Evolutionary conservation across 2,329 filamentous ascomycete genomes (phyloP).

Genomic region (Pleomassaria siparia): DNA sequence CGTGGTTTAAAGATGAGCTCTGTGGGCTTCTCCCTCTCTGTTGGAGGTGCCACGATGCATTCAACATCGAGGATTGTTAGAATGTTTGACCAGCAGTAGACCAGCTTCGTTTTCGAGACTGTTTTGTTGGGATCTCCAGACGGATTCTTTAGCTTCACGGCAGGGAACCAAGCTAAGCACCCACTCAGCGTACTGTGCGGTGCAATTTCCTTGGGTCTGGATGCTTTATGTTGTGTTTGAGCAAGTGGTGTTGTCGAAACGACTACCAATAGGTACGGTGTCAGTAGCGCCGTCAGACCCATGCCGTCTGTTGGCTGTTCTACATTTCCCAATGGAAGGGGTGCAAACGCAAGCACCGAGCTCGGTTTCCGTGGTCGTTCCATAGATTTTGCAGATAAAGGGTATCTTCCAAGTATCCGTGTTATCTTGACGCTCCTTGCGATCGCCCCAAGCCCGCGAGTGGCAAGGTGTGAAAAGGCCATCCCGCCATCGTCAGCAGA

Average conservation of each 20-base stretch:
- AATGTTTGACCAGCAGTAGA: conserved; percentile 99
- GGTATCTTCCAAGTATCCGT: conserved; percentile 88
- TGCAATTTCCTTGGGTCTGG: conserved; percentile 85
- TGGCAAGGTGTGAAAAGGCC: conserved; percentile 97
- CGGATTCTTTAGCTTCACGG: conserved; percentile 82
- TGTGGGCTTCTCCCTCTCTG: conserved; percentile 75
- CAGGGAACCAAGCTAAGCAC: conserved; percentile 95
- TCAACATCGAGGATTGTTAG: conserved; percentile 89
- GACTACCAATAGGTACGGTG: conserved; percentile 91
- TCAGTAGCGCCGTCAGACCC: conserved; percentile 92
- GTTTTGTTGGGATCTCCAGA: conserved; percentile 67
- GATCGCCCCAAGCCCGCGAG: conserved; percentile 82
- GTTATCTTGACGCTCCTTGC: conserved; percentile 86
- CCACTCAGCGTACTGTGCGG: conserved; percentile 92
- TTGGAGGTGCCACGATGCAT: conserved; percentile 57
- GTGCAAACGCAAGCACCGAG: conserved; percentile 88
- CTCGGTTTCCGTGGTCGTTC: conserved; percentile 82
- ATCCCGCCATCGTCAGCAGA: conserved; percentile 94
- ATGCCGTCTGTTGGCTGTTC: conserved; percentile 84
- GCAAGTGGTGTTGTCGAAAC: conserved; percentile 96
- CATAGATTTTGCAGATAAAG: conserved; percentile 63
- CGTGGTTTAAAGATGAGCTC: conserved; percentile 78
- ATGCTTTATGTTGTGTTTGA: conserved; percentile 93
- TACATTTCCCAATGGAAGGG: conserved; percentile 89
- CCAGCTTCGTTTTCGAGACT: conserved; percentile 80